These are phyloP conservation scores for Ailanthus altissimus DNA, from an alignment of 345 rosid genomes.

Conservation along the genomic window DNA sequence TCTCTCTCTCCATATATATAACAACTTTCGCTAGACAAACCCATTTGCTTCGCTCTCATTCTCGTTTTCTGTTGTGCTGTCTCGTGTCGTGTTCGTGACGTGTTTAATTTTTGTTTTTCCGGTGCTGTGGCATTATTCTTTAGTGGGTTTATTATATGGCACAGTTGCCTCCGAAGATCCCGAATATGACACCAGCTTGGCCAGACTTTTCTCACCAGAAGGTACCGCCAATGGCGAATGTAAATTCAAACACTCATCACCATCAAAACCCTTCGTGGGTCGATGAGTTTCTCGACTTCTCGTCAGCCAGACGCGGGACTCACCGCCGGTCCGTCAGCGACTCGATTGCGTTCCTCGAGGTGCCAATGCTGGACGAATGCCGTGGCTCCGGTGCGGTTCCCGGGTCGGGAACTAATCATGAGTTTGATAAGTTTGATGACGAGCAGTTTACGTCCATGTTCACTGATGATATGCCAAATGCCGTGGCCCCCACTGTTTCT, in stretches of 20 bases:
- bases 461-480: conserved; percentile 56
- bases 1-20: neutral
- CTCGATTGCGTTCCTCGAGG: conserved; percentile 65
- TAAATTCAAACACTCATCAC: conserved; percentile 10
- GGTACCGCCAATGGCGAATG: conserved; percentile 28
- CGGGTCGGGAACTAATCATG: conserved; percentile 17
- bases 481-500: conserved; percentile 41
- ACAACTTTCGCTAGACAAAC: neutral
- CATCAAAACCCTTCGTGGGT: conserved; percentile 66
- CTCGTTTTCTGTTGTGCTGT: neutral
- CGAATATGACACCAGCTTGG: conserved; percentile 70
- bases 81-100: too few relatives aligned
- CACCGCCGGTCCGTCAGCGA: conserved; percentile 88
- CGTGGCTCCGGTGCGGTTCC: conserved; percentile 9
- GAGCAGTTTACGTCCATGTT: conserved; percentile 89
- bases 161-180: conserved; percentile 94
- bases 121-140: neutral
- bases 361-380: conserved; percentile 32
- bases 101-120: too few relatives aligned
- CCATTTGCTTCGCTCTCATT: conserved; percentile 15
- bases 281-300: conserved; percentile 87
- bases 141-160: conserved; percentile 46
- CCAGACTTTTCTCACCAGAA: conserved; percentile 62
- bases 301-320: conserved; percentile 53
- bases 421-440: conserved; percentile 70